These are phyloP conservation scores for Geotrichum carabidarum DNA, from an alignment of 1,139 yeast species.

Conservation along the genomic window DNA sequence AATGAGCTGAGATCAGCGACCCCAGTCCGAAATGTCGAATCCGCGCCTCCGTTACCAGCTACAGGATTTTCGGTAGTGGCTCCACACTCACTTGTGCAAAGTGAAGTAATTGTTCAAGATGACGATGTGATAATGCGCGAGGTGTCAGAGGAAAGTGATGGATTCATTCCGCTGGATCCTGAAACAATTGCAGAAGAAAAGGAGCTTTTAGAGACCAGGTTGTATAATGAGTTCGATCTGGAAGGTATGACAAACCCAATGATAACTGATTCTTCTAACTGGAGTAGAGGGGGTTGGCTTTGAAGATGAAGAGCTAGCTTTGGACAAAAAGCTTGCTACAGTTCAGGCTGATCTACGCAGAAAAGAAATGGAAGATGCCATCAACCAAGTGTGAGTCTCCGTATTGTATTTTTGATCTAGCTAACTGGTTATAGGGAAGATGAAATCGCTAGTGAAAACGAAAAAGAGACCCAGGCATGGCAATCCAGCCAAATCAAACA, in stretches of 20 bases:
- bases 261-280: background rate
- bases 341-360: slow-evolving; percentile 30
- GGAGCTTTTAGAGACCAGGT: slow-evolving; percentile 23
- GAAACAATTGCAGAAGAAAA: slow-evolving; percentile 31
- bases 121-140: background rate
- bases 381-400: slow-evolving; percentile 29
- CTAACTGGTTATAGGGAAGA: slow-evolving; percentile 4
- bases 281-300: slow-evolving; percentile 35
- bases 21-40: background rate
- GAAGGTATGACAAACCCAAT: slow-evolving; percentile 17
- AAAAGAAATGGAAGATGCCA: slow-evolving; percentile 41
- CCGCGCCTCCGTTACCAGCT: background rate
- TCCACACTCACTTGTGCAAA: background rate
- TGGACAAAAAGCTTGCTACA: slow-evolving; percentile 31
- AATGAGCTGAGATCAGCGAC: slow-evolving; percentile 14
- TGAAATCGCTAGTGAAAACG: slow-evolving; percentile 2
- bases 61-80: background rate
- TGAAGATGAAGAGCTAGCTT: slow-evolving; percentile 38
- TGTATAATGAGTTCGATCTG: slow-evolving; percentile 30
- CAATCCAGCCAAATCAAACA: slow-evolving; percentile 1
- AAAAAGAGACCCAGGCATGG: slow-evolving; percentile 3
- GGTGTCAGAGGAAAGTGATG: slow-evolving; percentile 9
- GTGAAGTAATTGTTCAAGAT: background rate
- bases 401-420: background rate
- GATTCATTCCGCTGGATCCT: slow-evolving; percentile 20